phyloP scores from a whole-genome alignment of 352 stramenopile species.

The Blastocystis sp. region DNA sequence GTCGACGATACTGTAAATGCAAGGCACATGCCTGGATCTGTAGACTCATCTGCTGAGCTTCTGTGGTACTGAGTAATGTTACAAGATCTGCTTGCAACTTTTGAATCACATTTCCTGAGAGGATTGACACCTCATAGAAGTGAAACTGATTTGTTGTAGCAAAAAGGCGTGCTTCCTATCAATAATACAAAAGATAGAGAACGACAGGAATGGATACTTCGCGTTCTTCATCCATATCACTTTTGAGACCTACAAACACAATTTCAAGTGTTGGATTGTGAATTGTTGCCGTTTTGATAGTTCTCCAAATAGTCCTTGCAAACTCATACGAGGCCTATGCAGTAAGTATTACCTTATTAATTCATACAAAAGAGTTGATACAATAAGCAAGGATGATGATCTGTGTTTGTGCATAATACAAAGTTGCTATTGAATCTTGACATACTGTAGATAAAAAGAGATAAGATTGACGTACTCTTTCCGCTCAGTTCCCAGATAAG shows the following conservation, averaged over 20 bases:
- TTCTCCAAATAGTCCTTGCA: background rate
- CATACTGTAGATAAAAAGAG: background rate
- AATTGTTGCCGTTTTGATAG: background rate
- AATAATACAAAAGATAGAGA: background rate
- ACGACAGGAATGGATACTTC: conserved; percentile 35
- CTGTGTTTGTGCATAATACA: conserved; percentile 15
- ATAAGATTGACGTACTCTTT: background rate
- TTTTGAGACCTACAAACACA: conserved; percentile 37
- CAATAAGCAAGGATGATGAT: conserved; percentile 43
- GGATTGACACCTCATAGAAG: conserved; percentile 28
- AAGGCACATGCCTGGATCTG: conserved; percentile 43
- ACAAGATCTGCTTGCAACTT: background rate
- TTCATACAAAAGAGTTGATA: conserved; percentile 18
- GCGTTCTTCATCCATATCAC: conserved; percentile 49
- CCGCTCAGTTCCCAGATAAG: conserved; percentile 40
- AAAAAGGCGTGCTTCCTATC: conserved; percentile 31
- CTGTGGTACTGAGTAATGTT: background rate
- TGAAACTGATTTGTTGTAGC: background rate
- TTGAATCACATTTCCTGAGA: background rate
- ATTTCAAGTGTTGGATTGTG: conserved; percentile 38
- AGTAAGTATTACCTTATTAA: too few relatives aligned
- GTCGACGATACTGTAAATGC: background rate
- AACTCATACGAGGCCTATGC: conserved; percentile 42
- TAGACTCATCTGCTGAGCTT: background rate
- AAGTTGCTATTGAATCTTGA: background rate